Conservation (phyloP, 2,329 filamentous ascomycete genomes). For the Colletotrichum musae region DNA sequence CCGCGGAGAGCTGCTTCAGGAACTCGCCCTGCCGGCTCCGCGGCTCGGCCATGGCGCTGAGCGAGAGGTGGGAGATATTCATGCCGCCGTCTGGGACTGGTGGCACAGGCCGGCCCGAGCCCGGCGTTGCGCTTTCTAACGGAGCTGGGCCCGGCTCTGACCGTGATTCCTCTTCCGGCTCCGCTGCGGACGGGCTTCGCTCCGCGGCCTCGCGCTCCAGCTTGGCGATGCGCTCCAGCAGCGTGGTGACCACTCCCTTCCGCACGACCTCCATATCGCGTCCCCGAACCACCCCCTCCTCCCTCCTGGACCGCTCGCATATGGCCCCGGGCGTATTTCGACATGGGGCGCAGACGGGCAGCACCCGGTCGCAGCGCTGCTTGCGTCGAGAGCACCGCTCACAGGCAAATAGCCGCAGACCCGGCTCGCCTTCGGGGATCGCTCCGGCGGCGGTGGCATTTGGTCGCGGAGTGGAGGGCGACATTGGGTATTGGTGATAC, state of each 20-base stretch:
- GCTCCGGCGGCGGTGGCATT: neutral
- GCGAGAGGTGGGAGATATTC: constrained; percentile 27
- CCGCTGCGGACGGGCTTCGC: too few species aligned
- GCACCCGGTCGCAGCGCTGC: constrained; percentile 31
- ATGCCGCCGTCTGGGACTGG: neutral
- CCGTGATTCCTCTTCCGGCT: neutral
- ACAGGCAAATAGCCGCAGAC: constrained; percentile 4
- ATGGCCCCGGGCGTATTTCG: constrained; percentile 1
- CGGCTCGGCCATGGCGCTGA: constrained; percentile 39
- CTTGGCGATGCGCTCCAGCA: constrained; percentile 24
- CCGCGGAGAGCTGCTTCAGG: constrained; percentile 39
- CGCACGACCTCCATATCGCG: constrained; percentile 17
- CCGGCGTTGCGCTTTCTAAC: neutral
- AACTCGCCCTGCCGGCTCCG: constrained; percentile 33
- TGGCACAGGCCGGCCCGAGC: too few species aligned
- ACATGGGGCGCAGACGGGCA: constrained; percentile 32
- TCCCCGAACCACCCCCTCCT: neutral
- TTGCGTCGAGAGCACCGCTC: constrained; percentile 31
- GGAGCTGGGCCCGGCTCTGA: neutral
- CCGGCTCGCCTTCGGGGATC: neutral
- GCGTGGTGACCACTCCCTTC: constrained; percentile 27
- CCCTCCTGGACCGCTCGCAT: constrained; percentile 20
- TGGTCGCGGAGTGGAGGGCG: neutral
- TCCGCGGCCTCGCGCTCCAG: neutral
- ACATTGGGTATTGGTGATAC: too few species aligned